Evolutionary conservation across 805 yeast species (phyloP).

Genomic region (Scheffersomyces amazonensis): DNA sequence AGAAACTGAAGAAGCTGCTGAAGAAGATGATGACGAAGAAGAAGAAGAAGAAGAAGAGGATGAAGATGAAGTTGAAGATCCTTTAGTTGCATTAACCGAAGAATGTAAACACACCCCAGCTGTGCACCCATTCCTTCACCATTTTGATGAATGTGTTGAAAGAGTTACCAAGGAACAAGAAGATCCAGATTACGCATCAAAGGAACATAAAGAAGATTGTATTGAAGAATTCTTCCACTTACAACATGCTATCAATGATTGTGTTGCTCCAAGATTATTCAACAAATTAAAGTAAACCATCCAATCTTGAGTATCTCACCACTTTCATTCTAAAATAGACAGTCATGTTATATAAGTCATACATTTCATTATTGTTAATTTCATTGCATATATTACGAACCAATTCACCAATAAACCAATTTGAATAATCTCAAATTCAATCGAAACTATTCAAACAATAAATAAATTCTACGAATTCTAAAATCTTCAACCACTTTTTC

Average conservation of each 20-base stretch:
- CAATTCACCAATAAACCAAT: too few species aligned
- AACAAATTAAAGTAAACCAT: slow-evolving; percentile 80
- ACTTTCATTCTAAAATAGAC: too few species aligned
- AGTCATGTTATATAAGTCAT: too few species aligned
- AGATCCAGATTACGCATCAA: slow-evolving; percentile 78
- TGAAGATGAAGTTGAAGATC: slow-evolving; percentile 61
- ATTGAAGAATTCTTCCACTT: slow-evolving; percentile 97
- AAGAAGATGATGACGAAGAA: slow-evolving; percentile 53
- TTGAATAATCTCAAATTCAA: too few species aligned
- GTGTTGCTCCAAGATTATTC: slow-evolving; percentile 89
- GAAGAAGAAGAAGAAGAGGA: slow-evolving; percentile 66
- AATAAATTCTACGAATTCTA: too few species aligned
- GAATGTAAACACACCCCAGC: slow-evolving; percentile 68
- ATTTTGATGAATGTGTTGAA: slow-evolving; percentile 91
- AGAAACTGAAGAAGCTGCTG: slow-evolving; percentile 45
- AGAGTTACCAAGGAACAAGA: slow-evolving; percentile 88
- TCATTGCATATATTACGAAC: too few species aligned
- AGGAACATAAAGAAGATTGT: slow-evolving; percentile 91
- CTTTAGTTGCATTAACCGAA: slow-evolving; percentile 34
- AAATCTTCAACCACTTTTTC: too few species aligned
- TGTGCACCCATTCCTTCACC: slow-evolving; percentile 77
- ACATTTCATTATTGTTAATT: too few species aligned
- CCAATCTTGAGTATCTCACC: too few species aligned
- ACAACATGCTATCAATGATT: slow-evolving; percentile 88
- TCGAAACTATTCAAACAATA: too few species aligned